Evolutionary conservation across 2,329 filamentous ascomycete species (phyloP).

Genomic region (Neocatenulostroma microsporum): DNA sequence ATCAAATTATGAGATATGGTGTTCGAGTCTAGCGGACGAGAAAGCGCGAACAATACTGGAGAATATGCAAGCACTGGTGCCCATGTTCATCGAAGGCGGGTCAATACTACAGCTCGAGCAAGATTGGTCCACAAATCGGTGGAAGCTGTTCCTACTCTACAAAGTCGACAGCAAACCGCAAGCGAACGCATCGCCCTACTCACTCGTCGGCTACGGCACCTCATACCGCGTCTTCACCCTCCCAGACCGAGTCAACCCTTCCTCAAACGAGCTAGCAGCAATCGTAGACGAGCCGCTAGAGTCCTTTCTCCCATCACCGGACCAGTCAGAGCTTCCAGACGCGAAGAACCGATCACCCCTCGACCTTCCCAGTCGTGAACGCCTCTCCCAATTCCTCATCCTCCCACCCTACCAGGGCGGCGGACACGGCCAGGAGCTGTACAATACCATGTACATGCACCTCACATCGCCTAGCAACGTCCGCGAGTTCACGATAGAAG

Average conservation of each 20-base stretch:
- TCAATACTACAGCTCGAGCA: conserved; percentile 64
- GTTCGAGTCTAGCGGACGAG: conserved; percentile 62
- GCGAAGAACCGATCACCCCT: too few relatives aligned
- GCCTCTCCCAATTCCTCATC: conserved; percentile 90
- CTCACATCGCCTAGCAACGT: conserved; percentile 56
- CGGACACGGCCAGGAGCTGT: conserved; percentile 72
- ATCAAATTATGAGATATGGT: conserved; percentile 76
- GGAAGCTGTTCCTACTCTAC: conserved; percentile 79
- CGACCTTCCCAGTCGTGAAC: conserved; percentile 64
- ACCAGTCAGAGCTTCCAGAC: too few relatives aligned
- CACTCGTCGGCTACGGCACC: conserved; percentile 81
- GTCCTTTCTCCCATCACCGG: conserved; percentile 23
- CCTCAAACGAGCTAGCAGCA: too few relatives aligned
- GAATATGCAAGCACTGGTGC: conserved; percentile 74
- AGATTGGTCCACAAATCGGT: conserved; percentile 67
- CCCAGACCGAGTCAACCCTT: conserved; percentile 21
- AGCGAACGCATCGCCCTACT: conserved; percentile 49
- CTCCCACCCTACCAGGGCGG: conserved; percentile 77
- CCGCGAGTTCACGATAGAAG: conserved; percentile 83
- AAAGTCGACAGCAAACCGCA: conserved; percentile 8
- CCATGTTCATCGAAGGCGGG: conserved; percentile 91
- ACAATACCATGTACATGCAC: conserved; percentile 69
- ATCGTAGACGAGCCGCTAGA: conserved; percentile 16
- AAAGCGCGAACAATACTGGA: conserved; percentile 63
- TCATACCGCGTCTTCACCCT: conserved; percentile 68